Percentiles rank a stretch among this genome's conserved stretches.
Conservation (phyloP, 805 yeast species). For the Saccharomyces mikatae region DNA sequence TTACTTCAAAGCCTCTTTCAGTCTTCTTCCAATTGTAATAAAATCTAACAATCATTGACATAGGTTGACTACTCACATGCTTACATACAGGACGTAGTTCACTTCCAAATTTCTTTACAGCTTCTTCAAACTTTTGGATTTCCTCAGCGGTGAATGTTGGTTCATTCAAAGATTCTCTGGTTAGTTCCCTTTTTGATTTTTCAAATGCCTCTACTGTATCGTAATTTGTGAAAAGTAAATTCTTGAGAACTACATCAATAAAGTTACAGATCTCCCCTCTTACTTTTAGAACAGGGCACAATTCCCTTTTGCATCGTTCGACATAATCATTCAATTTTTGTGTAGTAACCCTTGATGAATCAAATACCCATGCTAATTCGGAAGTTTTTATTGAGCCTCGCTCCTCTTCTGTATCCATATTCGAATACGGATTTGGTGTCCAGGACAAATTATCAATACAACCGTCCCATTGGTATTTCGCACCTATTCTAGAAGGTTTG, state of each 20-base stretch:
- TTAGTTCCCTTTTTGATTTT: constrained; percentile 37
- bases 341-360: constrained; percentile 15
- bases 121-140: constrained; percentile 60
- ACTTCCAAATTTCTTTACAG: constrained; percentile 63
- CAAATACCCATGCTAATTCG: constrained; percentile 58
- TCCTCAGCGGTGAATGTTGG: constrained; percentile 69
- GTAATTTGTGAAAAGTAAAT: constrained; percentile 45
- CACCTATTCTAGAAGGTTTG: constrained; percentile 19
- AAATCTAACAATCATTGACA: constrained; percentile 74
- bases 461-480: constrained; percentile 26
- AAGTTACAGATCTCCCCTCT: constrained; percentile 70
- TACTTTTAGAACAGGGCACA: constrained; percentile 49
- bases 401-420: constrained; percentile 32
- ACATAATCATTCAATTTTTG: constrained; percentile 47
- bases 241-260: constrained; percentile 60
- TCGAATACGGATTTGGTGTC: constrained; percentile 8
- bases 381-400: constrained; percentile 69
- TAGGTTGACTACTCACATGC: constrained; percentile 64
- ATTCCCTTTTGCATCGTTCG: constrained; percentile 39
- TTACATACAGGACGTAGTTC: constrained; percentile 68
- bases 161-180: constrained; percentile 57
- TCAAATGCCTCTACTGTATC: constrained; percentile 43
- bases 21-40: constrained; percentile 93
- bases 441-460: constrained; percentile 10
- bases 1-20: constrained; percentile 57